phyloP scores from a whole-genome alignment of 2,329 filamentous ascomycete species.

The Daldinia sp. region DNA sequence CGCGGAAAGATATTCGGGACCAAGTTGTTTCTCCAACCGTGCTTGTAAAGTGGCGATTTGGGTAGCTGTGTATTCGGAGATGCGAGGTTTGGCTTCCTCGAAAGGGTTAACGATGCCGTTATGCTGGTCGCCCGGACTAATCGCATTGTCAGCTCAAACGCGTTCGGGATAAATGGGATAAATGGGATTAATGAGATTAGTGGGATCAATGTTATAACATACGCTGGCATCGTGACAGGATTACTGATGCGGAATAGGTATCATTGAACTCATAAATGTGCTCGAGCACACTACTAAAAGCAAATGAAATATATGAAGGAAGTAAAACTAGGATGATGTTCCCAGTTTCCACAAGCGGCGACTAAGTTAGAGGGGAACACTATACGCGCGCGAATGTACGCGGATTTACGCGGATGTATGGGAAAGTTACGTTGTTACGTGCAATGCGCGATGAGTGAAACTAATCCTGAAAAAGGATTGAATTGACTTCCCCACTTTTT shows the following conservation, averaged over 20 bases:
- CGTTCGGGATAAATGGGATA: slow-evolving; percentile 29
- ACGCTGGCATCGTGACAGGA: slow-evolving; percentile 48
- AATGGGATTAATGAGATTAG: neutral
- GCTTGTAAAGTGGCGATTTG: slow-evolving; percentile 90
- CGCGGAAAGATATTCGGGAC: slow-evolving; percentile 94
- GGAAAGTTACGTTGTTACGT: neutral
- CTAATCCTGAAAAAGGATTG: slow-evolving; percentile 1
- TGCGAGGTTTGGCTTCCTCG: slow-evolving; percentile 74
- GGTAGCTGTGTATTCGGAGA: slow-evolving; percentile 86
- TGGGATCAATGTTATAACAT: slow-evolving; percentile 32
- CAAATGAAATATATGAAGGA: neutral
- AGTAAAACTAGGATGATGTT: neutral
- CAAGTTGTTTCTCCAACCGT: slow-evolving; percentile 90
- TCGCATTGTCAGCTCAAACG: slow-evolving; percentile 39
- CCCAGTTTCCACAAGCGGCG: too few species aligned
- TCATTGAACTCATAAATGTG: slow-evolving; percentile 22
- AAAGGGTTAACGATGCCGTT: slow-evolving; percentile 80
- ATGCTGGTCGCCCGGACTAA: slow-evolving; percentile 78
- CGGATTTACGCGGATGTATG: slow-evolving; percentile 1
- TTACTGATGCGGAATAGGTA: slow-evolving; percentile 16
- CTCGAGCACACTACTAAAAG: slow-evolving; percentile 3
- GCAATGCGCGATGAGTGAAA: slow-evolving; percentile 5
- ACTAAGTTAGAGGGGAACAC: too few species aligned
- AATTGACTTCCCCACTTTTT: neutral
- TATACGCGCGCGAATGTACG: neutral